Evolutionary conservation across 2,329 filamentous ascomycete species (phyloP).

Genomic region (Penicillium griseofulvum): DNA sequence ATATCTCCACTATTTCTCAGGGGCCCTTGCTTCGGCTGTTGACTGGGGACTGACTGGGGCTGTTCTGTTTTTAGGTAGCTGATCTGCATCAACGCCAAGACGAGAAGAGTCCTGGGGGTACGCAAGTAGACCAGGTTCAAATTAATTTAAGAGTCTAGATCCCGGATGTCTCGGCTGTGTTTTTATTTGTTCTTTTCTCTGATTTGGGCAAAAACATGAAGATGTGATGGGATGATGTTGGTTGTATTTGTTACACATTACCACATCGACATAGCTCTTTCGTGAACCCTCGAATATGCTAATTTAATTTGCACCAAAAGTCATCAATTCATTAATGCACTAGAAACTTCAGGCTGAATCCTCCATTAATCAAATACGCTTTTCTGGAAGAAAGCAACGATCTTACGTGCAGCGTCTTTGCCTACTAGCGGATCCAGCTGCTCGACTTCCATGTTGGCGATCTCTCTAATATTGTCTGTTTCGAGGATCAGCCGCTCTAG

Average conservation of each 20-base stretch:
- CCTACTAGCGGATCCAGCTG: constrained; percentile 75
- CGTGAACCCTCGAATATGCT: background rate
- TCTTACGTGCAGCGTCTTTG: constrained; percentile 70
- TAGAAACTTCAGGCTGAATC: background rate
- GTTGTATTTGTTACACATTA: background rate
- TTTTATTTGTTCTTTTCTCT: background rate
- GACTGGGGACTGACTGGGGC: background rate
- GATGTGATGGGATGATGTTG: background rate
- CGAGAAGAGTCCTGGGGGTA: constrained; percentile 5
- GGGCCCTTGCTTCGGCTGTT: constrained; percentile 18
- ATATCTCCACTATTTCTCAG: constrained; percentile 21
- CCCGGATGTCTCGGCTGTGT: constrained; percentile 4
- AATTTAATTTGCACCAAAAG: background rate
- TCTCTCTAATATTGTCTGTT: constrained; percentile 71
- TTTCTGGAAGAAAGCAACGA: constrained; percentile 75
- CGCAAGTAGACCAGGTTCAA: constrained; percentile 1
- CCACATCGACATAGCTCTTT: background rate
- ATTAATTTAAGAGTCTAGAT: background rate
- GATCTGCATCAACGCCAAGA: constrained; percentile 22
- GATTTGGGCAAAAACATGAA: background rate
- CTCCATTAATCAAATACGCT: constrained; percentile 52
- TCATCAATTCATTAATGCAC: background rate
- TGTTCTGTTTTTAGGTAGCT: constrained; percentile 16
- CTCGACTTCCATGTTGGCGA: constrained; percentile 79
- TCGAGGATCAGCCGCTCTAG: constrained; percentile 69